phyloP scores from a whole-genome alignment of 1,284 basidiomycete genomes.

The Pseudozyma sp. region DNA sequence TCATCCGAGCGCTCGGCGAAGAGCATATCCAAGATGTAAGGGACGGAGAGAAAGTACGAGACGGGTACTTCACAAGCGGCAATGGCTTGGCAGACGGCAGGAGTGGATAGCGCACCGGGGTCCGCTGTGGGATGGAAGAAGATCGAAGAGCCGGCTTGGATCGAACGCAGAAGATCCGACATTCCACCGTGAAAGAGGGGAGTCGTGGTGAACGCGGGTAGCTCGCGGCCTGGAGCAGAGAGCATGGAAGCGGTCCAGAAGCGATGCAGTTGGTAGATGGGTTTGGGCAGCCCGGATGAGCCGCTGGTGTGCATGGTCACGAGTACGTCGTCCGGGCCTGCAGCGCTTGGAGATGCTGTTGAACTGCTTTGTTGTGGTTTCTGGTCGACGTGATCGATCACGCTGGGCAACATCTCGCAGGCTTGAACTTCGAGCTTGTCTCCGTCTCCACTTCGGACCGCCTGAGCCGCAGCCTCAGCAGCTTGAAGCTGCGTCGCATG shows the following conservation, averaged over 20 bases:
- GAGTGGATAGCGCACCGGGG: constrained; percentile 64
- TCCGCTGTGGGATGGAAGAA: constrained; percentile 69
- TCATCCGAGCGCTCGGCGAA: constrained; percentile 71
- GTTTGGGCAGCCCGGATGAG: constrained; percentile 73
- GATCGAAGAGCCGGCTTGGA: constrained; percentile 69
- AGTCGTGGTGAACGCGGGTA: constrained; percentile 70
- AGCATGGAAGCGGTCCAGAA: constrained; percentile 54
- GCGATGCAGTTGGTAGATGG: constrained; percentile 62
- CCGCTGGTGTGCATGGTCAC: constrained; percentile 77
- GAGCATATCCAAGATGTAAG: constrained; percentile 72
- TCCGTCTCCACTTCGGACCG: neutral
- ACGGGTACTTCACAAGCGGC: constrained; percentile 48
- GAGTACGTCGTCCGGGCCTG: constrained; percentile 69
- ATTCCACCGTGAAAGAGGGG: constrained; percentile 71
- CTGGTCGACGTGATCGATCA: neutral
- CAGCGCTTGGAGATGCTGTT: neutral
- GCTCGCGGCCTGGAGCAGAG: constrained; percentile 45
- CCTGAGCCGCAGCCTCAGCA: constrained; percentile 35
- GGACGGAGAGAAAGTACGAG: constrained; percentile 70
- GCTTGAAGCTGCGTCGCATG: constrained; percentile 70
- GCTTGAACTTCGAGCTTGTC: neutral
- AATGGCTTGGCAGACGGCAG: constrained; percentile 65
- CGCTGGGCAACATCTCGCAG: constrained; percentile 19
- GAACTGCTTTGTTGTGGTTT: neutral
- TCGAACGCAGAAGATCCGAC: constrained; percentile 69